Evolutionary conservation across 176 grass and related monocot genomes (phyloP).

Genomic region (Eleusine coracana): DNA sequence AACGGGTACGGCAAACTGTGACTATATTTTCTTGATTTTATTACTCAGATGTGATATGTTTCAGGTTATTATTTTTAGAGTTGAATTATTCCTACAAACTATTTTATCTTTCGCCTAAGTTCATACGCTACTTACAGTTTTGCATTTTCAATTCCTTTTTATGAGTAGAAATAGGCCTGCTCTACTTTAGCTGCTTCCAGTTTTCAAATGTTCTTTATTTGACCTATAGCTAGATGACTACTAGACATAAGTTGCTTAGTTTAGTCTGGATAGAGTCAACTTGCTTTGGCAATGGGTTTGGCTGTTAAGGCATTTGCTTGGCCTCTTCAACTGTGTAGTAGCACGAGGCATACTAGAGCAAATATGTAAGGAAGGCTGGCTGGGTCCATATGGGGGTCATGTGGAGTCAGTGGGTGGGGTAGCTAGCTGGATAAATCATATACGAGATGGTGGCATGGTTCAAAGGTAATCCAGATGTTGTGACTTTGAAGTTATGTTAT

Average conservation of each 20-base stretch:
- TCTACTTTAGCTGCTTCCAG: not conserved
- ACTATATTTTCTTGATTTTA: conserved; percentile 28
- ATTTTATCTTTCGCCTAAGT: not conserved
- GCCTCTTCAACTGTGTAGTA: not conserved
- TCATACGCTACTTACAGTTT: not conserved
- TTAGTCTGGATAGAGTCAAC: not conserved
- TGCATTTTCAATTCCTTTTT: not conserved
- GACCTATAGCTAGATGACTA: not conserved
- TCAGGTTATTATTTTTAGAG: not conserved
- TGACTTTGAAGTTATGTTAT: not conserved
- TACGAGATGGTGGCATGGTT: not conserved
- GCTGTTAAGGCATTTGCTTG: not conserved
- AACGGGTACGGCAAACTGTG: conserved; percentile 48
- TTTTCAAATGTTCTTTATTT: conserved; percentile 2
- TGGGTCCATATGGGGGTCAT: not conserved
- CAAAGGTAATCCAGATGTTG: not conserved
- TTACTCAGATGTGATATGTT: conserved; percentile 19
- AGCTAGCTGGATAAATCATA: not conserved
- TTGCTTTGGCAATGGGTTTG: not conserved
- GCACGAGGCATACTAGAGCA: not conserved
- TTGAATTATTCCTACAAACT: not conserved
- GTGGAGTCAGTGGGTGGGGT: no score
- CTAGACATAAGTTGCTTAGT: not conserved
- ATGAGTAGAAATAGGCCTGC: not conserved
- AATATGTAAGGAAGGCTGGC: not conserved